Evolutionary conservation across 139 green algal species (phyloP).

Genomic region (Chlamydomonas incerta): DNA sequence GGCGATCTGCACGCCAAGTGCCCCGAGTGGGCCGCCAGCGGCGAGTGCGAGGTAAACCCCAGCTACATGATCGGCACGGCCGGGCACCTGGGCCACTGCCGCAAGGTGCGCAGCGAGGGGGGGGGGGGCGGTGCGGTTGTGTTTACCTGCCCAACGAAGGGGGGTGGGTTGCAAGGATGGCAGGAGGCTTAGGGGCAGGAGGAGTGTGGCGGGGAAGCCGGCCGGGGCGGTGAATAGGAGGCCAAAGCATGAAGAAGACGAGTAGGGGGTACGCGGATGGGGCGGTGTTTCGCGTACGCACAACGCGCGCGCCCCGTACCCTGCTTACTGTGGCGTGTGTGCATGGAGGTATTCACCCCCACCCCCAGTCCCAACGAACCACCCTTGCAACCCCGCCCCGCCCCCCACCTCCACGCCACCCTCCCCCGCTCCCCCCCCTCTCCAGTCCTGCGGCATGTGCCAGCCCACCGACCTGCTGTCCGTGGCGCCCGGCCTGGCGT

Average conservation of each 20-base stretch:
- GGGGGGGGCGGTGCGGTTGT: not conserved
- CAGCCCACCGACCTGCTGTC: not conserved
- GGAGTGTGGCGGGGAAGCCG: not conserved
- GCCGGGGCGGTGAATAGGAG: not conserved
- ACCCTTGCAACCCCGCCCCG: not conserved
- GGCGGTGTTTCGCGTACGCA: too few relatives aligned
- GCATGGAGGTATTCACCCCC: not conserved
- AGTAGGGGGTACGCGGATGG: too few relatives aligned
- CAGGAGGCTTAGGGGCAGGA: not conserved
- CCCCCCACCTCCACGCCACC: too few relatives aligned
- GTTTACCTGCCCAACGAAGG: too few relatives aligned
- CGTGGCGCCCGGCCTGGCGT: not conserved
- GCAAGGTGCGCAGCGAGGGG: constrained; percentile 15
- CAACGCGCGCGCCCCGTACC: too few relatives aligned
- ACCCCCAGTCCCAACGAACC: too few relatives aligned
- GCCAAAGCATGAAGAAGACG: not conserved
- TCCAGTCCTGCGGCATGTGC: constrained; percentile 29
- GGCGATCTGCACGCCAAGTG: constrained; percentile 58
- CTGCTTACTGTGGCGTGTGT: too few relatives aligned
- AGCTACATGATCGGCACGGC: constrained; percentile 58
- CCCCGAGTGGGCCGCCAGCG: constrained; percentile 39
- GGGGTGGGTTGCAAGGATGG: too few relatives aligned
- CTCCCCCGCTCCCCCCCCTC: too few relatives aligned
- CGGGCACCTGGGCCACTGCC: constrained; percentile 43
- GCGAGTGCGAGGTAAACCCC: constrained; percentile 62